Base-by-base conservation (phyloP, 345 rosid genomes). In the Atalantia buxifolia region DNA sequence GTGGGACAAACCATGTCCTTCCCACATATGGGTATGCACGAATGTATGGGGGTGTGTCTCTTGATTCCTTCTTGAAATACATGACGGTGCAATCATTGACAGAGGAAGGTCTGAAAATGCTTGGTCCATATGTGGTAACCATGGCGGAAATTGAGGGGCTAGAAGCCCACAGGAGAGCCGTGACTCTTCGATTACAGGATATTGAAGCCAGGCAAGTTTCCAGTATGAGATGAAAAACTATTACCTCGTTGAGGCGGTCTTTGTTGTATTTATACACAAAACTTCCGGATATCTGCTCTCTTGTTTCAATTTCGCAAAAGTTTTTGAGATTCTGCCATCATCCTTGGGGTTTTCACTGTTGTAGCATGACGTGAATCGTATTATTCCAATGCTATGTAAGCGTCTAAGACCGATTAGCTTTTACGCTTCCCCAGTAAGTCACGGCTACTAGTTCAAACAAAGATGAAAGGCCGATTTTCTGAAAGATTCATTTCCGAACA, bases 1-100 rank as follows among this genome's bases (percentile, higher is more conserved):
- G 98, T 4, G 98, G 97, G 35, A 95, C 96, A 79, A 93, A 95
- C 83, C 95, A 90, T 42, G 97, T 92, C 76, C 92, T 92, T 80
- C 99, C 97, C 7, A 94, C 97, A 0, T 96, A 96, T 55, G 98
- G 98, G 8, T 94, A 92, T 81, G 98, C 98, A 9, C 86, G 95
- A 66, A 92, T 96, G 98, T 94, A 91, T 33, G 90, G 99, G 2
- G 98, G 99, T 18, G 89, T 96, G 71, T 94, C 97, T 6, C 89
- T 95, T 0, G 97, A 93, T 76, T 95, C 98, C 12, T 96, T 96
- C 88, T 81, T 91, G 25, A 94, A 96, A 82, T 90, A 87, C 88
- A 92, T 94, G 84, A 96, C 99, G 2, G 86, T 96, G 22, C 98
- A 96, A 70, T 89, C 95, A 12, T 72, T 92, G 84, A 91, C 97